Evolutionary conservation across 495 filamentous ascomycete genomes (phyloP).

Genomic region (Polyplosphaeria fusca): DNA sequence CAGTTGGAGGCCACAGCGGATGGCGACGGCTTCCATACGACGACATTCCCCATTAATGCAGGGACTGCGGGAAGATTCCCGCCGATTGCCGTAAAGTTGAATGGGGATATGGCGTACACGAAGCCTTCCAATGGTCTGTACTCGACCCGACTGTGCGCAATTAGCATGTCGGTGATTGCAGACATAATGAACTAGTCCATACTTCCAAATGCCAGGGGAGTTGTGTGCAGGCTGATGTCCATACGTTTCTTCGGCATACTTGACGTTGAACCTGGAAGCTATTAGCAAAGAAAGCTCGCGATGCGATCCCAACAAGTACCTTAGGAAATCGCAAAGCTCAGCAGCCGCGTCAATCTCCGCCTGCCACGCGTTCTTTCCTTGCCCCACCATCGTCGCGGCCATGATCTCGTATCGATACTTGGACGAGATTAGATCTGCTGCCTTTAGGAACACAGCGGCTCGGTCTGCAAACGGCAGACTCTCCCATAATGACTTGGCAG

Average conservation of each 20-base stretch:
- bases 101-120: conserved; percentile 46
- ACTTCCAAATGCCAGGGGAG: conserved; percentile 44
- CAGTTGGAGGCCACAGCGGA: conserved; percentile 44
- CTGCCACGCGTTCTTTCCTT: conserved; percentile 96
- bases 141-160: conserved; percentile 37
- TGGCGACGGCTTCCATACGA: conserved; percentile 45
- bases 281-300: conserved; percentile 15
- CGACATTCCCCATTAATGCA: conserved; percentile 47
- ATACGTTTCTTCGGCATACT: conserved; percentile 45
- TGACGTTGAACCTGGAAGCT: conserved; percentile 46
- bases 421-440: conserved; percentile 78
- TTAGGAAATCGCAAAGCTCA: conserved; percentile 84
- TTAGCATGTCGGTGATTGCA: conserved; percentile 11
- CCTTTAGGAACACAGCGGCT: conserved; percentile 91
- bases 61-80: conserved; percentile 44
- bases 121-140: conserved; percentile 46
- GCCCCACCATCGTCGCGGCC: conserved; percentile 89
- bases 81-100: conserved; percentile 48
- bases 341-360: conserved; percentile 94
- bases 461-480: conserved; percentile 78
- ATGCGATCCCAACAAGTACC: conserved; percentile 16
- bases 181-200: conserved; percentile 3
- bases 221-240: conserved; percentile 43
- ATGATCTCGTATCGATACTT: conserved; percentile 93
- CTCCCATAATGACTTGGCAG: conserved; percentile 79